Base-by-base conservation (phyloP, 805 yeast genomes). In the Metschnikowia lochheadii region DNA sequence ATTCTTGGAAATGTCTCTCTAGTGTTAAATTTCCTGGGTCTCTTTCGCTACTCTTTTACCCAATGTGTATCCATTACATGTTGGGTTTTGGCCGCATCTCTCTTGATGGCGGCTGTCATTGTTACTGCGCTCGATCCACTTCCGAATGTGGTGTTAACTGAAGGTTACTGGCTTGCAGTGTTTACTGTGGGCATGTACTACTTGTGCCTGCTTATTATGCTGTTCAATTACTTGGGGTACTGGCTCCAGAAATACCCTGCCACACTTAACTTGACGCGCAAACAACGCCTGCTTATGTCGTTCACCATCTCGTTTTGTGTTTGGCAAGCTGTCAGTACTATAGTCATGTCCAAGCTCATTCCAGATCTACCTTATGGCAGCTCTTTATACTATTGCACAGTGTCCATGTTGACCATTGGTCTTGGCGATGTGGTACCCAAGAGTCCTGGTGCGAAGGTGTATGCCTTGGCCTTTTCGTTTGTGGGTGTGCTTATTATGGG, bases 151-250 rank as follows among this genome's bases (percentile, higher is more conserved):
- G 48, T 31, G 18, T 18, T 50, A 45, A 70, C 88, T 0, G 84
- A 81, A 55, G 96, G 95, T 1, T 89, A 79, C 63, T 89, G 91
- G 90, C 85, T 77, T 64, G 96, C 89, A 0, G 79, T 80, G 0
- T 67, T 85, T 52, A 87, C 96, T 0, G 75, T 81, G 3, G 68
- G 75, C 1, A 66, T 87, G 23, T 89, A 90, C 64, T 77, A 80
- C 52, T 42, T 69, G 5, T 85, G 91, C 56, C 74, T 83, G 3
- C 17, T 73, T 1, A 63, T 83, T 14, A 70, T 88, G 41, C 49
- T 75, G 1, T 53, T 81, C 34, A 89, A 89, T 67, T 82, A 79
- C 52, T 48, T 76, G 5, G 96, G 96, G 1, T 85, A 80, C 60
- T 56, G 72, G 13, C 47, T 73, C 36, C 71, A 77, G 3, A 82